A percentile compares a stretch with the other conserved stretches of the same genome.
Evolutionary conservation across 306 rosid genomes (phyloP).

Genomic region (Fragaria vesca): DNA sequence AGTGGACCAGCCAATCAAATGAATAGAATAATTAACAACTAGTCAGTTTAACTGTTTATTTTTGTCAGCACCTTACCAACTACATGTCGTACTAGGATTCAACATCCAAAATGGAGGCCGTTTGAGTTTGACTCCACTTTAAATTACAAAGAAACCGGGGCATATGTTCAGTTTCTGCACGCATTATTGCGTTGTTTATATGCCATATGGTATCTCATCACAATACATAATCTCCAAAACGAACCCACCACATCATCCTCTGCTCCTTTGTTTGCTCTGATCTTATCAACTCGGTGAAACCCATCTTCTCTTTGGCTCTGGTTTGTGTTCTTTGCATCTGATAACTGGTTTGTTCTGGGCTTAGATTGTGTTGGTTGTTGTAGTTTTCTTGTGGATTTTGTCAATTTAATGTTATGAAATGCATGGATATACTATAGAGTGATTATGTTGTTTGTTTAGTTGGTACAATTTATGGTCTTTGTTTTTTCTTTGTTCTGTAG

Average conservation of each 20-base stretch:
- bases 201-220: background rate
- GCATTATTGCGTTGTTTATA: background rate
- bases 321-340: constrained; percentile 27
- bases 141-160: background rate
- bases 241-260: constrained; percentile 1
- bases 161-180: background rate
- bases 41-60: background rate
- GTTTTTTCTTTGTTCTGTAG: background rate
- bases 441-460: background rate
- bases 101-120: background rate
- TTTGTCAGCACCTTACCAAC: background rate
- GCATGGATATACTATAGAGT: background rate
- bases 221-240: background rate
- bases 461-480: no score
- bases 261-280: constrained; percentile 15
- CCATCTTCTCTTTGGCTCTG: constrained; percentile 24
- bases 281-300: background rate
- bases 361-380: background rate
- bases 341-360: background rate
- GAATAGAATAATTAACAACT: background rate
- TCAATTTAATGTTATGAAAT: background rate
- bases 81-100: background rate
- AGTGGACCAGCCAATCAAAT: background rate
- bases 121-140: background rate
- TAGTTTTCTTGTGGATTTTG: background rate